A percentile compares a stretch with the other conserved stretches of the same genome.
These are phyloP conservation scores for Saturnispora silvae DNA, from an alignment of 805 yeast genomes.

Conservation along the genomic window DNA sequence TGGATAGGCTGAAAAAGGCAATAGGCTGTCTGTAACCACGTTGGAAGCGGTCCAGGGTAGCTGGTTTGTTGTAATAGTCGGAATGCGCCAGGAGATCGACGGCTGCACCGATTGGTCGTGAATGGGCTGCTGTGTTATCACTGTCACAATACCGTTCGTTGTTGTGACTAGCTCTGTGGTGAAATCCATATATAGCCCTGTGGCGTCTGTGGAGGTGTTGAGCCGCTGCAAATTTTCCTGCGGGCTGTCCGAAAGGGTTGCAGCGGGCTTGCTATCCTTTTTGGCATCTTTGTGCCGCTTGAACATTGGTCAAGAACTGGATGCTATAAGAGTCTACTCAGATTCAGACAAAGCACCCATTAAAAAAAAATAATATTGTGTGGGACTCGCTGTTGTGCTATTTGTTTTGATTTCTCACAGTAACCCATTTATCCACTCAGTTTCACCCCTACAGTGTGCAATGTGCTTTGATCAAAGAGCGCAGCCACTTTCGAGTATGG, in stretches of 20 bases:
- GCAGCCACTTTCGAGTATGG: background rate
- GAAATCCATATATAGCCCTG: background rate
- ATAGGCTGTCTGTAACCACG: background rate
- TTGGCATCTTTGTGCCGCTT: too few relatives aligned
- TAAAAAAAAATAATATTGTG: too few relatives aligned
- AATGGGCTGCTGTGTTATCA: constrained; percentile 9
- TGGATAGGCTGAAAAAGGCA: too few relatives aligned
- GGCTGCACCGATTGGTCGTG: constrained; percentile 3
- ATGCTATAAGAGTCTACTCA: too few relatives aligned
- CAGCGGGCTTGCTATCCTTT: too few relatives aligned
- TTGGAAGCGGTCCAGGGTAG: constrained; percentile 9
- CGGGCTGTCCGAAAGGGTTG: too few relatives aligned
- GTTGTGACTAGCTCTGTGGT: constrained; percentile 1
- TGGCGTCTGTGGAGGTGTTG: constrained; percentile 1
- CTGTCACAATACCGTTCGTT: constrained; percentile 5
- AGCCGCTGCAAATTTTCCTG: too few relatives aligned
- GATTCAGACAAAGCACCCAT: too few relatives aligned
- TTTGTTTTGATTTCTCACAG: background rate
- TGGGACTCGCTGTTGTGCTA: too few relatives aligned
- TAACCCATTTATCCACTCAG: background rate
- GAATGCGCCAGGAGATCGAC: constrained; percentile 7
- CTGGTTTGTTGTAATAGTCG: constrained; percentile 13
- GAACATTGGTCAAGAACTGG: too few relatives aligned
- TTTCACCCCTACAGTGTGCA: background rate
- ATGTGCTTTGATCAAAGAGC: background rate